These are phyloP conservation scores for Lichtheimia hyalospora DNA, from an alignment of 371 early-diverging fungal genomes.

Conservation along the genomic window DNA sequence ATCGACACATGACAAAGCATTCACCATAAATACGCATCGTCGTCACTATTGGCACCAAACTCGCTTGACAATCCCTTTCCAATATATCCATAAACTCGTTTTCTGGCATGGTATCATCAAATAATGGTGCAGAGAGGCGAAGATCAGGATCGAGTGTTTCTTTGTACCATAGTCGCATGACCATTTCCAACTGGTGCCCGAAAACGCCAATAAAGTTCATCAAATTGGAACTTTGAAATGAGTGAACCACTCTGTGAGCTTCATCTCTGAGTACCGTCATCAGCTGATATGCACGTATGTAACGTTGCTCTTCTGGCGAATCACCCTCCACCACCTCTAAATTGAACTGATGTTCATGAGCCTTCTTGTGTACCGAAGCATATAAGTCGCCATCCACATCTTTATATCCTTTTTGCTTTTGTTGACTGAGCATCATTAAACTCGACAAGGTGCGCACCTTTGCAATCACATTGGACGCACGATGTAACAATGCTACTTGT, in stretches of 20 bases:
- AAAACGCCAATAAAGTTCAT: conserved; percentile 22
- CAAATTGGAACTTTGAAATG: conserved; percentile 12
- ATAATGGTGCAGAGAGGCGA: conserved; percentile 27
- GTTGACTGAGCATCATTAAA: background rate
- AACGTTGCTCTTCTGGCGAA: conserved; percentile 15
- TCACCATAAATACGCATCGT: conserved; percentile 33
- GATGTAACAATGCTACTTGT: background rate
- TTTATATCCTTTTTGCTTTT: background rate
- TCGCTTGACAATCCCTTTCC: background rate
- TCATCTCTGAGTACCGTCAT: conserved; percentile 9
- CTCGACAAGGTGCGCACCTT: background rate
- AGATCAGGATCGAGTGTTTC: conserved; percentile 17
- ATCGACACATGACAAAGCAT: conserved; percentile 67
- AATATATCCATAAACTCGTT: conserved; percentile 16
- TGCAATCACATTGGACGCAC: background rate
- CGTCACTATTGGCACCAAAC: conserved; percentile 18
- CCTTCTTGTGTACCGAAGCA: background rate
- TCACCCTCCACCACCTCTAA: conserved; percentile 13
- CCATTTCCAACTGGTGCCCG: conserved; percentile 38
- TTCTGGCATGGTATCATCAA: conserved; percentile 23
- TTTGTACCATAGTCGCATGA: conserved; percentile 37
- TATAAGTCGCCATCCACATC: background rate
- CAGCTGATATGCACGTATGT: conserved; percentile 10
- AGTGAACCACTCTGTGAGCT: conserved; percentile 15
- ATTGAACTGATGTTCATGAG: background rate